Evolutionary conservation across 2,329 filamentous ascomycete species (phyloP), one percentile per base, ranked within the genome.

Genomic region (Apiospora pterosperma): DNA sequence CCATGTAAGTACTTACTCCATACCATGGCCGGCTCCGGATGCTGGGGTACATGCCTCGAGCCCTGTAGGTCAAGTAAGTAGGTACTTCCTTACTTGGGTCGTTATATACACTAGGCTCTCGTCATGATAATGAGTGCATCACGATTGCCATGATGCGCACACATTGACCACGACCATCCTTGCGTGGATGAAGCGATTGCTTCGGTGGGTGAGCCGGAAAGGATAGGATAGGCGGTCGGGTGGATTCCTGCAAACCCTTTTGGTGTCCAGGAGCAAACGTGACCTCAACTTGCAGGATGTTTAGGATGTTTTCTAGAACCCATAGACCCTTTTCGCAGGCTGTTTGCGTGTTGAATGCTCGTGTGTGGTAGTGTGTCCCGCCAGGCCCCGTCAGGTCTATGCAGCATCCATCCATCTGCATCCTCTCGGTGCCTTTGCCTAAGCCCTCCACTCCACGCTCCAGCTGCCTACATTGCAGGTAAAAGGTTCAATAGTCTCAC

Each of bases 221-320:
- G n/a, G n/a, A n/a, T n/a, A n/a, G n/a, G n/a, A 55, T 55, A 34
- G 16, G 12, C n/a, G 48, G 48, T 55, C n/a, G 48, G 34, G 28
- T 55, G 48, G 28, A 55, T 55, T 55, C 48, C 48, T 55, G 48
- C 48, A 55, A 55, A 55, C 48, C n/a, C 48, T 55, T 55, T 55
- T 7, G 48, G 25, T 2, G 48, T 11, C 48, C 48, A 34, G 48
- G 48, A 55, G 21, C 48, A 55, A 55, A 55, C 48, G 48, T 55
- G 48, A 55, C 48, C 48, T 55, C 48, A 16, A 28, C 34, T 55
- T n/a, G 48, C n/a, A n/a, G n/a, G n/a, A n/a, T n/a, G n/a, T n/a
- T 34, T 16, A 55, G 48, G 28, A 28, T 19, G n/a, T n/a, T 34
- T 55, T 55, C 44, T 55, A 34, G 25, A 34, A 55, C 25, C 48